Base-by-base conservation (phyloP, 352 stramenopile species). In the Achlya hypogyna region DNA sequence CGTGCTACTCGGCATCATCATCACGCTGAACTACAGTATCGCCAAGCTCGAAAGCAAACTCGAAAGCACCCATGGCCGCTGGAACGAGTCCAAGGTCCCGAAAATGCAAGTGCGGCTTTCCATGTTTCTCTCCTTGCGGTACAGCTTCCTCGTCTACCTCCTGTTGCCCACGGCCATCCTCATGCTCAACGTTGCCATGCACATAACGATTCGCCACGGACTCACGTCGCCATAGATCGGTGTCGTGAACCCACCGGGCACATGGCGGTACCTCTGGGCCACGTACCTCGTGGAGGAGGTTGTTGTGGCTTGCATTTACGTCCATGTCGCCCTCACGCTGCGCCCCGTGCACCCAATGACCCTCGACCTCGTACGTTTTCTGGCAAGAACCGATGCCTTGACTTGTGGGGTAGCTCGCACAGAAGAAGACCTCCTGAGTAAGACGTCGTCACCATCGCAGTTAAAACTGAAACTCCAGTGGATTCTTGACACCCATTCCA, bases 81-180 rank as follows among this genome's bases (percentile, higher is more conserved):
- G 81, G 81, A 79, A 86, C 60, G 77, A 77, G 54, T 74, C 74
- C 59, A 73, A 82, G 31, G 84, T 78, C 0, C 78, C 81, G 18
- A 65, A 87, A 25, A 81, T 75, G 22, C 86, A 88, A 65, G 86
- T 86, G 74, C 86, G 86, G 58, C 77, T 90, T 47, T 77, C 82
- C n/a, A 79, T 87, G 62, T 86, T 86, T 47, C 72, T 80, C 79
- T 87, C 63, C 23, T 85, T 89, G 56, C 81, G 81, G 5, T 75
- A 76, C 56, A 67, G 85, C 1, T 87, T 85, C 27, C 68, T 89
- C 1, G 53, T 72, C 5, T 88, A 86, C 49, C 62, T 88, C 38
- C 51, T 88, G 28, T 64, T 86, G 29, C 79, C 81, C n/a, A 88
- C 76, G 1, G 68, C 65, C 31, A 58, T 89, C 10, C 62, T 89